A percentile compares a stretch with the other conserved stretches of the same genome.
phyloP scores from a whole-genome alignment of 2,329 filamentous ascomycete genomes.

The Exophiala sideris region DNA sequence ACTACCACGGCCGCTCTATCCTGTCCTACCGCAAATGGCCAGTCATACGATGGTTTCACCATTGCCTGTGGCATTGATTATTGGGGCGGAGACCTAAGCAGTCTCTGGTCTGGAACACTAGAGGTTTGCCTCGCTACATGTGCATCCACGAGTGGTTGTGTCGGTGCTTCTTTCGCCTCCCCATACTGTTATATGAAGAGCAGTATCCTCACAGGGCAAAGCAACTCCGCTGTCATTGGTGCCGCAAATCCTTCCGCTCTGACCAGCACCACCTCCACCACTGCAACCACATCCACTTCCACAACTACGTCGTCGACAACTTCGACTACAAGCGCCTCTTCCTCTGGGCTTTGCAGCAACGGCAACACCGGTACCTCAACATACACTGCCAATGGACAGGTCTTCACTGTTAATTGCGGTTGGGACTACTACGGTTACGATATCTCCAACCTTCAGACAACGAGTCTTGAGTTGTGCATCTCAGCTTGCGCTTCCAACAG shows the following conservation, averaged over 20 bases:
- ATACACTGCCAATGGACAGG: neutral
- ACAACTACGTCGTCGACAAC: neutral
- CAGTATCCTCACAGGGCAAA: neutral
- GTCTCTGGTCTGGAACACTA: neutral
- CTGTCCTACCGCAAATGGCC: neutral
- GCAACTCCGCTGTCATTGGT: neutral
- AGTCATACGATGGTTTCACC: neutral
- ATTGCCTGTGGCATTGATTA: conserved; percentile 1
- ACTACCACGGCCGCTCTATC: neutral
- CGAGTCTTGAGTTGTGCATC: neutral
- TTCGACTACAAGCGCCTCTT: neutral
- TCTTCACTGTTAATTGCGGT: neutral
- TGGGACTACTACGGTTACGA: conserved; percentile 2
- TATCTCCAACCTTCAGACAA: neutral
- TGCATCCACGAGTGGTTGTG: neutral
- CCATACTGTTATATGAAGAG: conserved; percentile 7
- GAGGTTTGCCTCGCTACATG: neutral
- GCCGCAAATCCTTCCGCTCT: neutral
- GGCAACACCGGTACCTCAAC: neutral
- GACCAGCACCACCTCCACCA: no score
- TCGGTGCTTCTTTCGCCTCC: conserved; percentile 1
- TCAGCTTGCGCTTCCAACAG: neutral
- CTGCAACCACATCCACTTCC: neutral
- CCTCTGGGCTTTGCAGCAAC: neutral
- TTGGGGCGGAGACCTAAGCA: neutral